phyloP scores from a whole-genome alignment of 2,329 filamentous ascomycete genomes.

The Diaporthe amygdali region DNA sequence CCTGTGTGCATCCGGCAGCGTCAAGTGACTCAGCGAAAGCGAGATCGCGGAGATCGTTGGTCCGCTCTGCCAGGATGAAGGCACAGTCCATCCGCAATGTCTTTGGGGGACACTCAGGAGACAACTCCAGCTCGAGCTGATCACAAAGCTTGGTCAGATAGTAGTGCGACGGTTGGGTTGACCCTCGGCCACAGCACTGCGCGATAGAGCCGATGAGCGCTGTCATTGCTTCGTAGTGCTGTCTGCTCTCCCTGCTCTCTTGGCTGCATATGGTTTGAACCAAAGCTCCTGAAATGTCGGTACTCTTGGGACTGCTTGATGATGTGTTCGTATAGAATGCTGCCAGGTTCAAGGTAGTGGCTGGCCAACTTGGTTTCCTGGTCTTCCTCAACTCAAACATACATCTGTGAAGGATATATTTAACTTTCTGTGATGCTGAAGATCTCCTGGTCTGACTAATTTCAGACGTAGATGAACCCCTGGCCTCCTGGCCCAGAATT shows the following conservation, averaged over 20 bases:
- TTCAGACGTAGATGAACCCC: background rate
- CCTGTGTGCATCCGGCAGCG: background rate
- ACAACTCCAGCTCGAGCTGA: constrained; percentile 41
- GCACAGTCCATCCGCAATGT: constrained; percentile 52
- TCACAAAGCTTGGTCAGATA: constrained; percentile 47
- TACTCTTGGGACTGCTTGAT: background rate
- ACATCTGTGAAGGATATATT: constrained; percentile 34
- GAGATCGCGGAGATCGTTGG: constrained; percentile 57
- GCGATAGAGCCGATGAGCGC: constrained; percentile 51
- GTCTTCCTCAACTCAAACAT: constrained; percentile 19
- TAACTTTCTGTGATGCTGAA: constrained; percentile 25
- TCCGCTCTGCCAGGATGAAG: constrained; percentile 57
- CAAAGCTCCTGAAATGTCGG: background rate
- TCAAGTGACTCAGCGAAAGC: constrained; percentile 56
- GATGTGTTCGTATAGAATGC: constrained; percentile 17
- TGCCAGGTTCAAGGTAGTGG: constrained; percentile 18
- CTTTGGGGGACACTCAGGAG: constrained; percentile 39
- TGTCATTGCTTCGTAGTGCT: constrained; percentile 40
- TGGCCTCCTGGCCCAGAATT: constrained; percentile 33
- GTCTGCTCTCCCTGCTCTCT: constrained; percentile 18
- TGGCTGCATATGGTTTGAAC: background rate
- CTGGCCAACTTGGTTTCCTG: constrained; percentile 21
- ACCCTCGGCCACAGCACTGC: constrained; percentile 50
- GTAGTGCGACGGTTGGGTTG: constrained; percentile 39
- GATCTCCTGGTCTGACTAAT: constrained; percentile 10